Conservation (phyloP, 2,329 filamentous ascomycete genomes). For the Penicillium palitans region DNA sequence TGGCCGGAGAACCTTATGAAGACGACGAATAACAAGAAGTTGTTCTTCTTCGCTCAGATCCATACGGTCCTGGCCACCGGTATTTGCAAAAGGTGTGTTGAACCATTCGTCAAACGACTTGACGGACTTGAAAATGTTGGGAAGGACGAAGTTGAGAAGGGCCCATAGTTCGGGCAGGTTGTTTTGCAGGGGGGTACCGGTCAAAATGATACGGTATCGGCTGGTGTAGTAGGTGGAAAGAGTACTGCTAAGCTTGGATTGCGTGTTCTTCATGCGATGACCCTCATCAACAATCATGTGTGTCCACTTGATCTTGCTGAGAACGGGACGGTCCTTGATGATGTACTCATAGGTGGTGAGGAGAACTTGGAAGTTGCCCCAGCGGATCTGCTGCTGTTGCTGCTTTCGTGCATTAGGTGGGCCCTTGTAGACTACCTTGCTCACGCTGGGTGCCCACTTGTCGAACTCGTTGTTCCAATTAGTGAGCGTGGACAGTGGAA, state of each 20-base stretch:
- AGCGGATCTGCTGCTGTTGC: slow-evolving; percentile 90
- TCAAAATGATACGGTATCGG: slow-evolving; percentile 92
- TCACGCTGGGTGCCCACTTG: slow-evolving; percentile 91
- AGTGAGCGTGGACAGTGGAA: slow-evolving; percentile 92
- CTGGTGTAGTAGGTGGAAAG: slow-evolving; percentile 95
- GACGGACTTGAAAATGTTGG: slow-evolving; percentile 98
- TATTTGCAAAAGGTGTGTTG: slow-evolving; percentile 98
- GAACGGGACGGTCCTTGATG: slow-evolving; percentile 93
- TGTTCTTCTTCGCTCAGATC: slow-evolving; percentile 99
- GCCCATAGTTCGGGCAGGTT: slow-evolving; percentile 96
- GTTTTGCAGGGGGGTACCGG: slow-evolving; percentile 95
- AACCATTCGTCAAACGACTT: slow-evolving; percentile 99
- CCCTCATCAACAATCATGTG: slow-evolving; percentile 99
- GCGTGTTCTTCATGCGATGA: slow-evolving; percentile 98
- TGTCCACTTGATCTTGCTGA: slow-evolving; percentile 99
- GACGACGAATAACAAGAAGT: slow-evolving; percentile 92
- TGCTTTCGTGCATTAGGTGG: slow-evolving; percentile 83
- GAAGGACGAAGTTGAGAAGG: slow-evolving; percentile 95
- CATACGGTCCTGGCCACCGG: slow-evolving; percentile 97
- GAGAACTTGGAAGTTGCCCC: slow-evolving; percentile 92
- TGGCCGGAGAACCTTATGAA: slow-evolving; percentile 95
- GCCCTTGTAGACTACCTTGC: slow-evolving; percentile 93
- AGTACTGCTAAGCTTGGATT: slow-evolving; percentile 93
- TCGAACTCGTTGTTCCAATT: slow-evolving; percentile 99
- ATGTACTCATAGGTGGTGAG: slow-evolving; percentile 99